Percentiles rank a stretch among this genome's conserved stretches.
Conservation (phyloP, 345 rosid species). For the Cardamine chenopodiifolia region DNA sequence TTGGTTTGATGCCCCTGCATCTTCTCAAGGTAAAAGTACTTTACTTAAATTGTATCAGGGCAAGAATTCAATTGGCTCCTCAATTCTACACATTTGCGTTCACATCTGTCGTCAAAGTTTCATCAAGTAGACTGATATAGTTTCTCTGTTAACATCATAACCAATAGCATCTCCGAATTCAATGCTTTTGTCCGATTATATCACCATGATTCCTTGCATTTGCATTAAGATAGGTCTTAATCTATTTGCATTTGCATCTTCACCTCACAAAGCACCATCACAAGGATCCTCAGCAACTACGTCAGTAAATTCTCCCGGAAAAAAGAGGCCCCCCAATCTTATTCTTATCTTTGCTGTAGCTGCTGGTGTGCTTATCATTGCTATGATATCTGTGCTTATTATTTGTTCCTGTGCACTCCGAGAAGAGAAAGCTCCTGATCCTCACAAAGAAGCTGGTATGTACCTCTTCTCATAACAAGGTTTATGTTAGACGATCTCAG, state of each 20-base stretch:
- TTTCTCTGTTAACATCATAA: background rate
- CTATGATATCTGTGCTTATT: slow-evolving; percentile 58
- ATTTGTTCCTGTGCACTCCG: slow-evolving; percentile 65
- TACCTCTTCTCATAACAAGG: slow-evolving; percentile 36
- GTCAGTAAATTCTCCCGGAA: slow-evolving; percentile 48
- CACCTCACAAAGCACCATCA: slow-evolving; percentile 58
- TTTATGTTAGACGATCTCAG: slow-evolving; percentile 19
- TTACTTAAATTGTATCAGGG: slow-evolving; percentile 11
- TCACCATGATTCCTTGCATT: slow-evolving; percentile 16
- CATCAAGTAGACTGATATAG: slow-evolving; percentile 9
- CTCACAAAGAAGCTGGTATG: slow-evolving; percentile 63
- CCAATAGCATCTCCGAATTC: background rate
- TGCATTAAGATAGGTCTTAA: slow-evolving; percentile 26
- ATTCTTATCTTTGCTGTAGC: slow-evolving; percentile 68
- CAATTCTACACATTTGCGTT: background rate
- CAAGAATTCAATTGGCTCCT: slow-evolving; percentile 4
- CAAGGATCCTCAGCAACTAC: slow-evolving; percentile 52
- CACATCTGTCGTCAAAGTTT: slow-evolving; percentile 3
- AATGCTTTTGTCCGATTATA: background rate
- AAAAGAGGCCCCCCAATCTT: slow-evolving; percentile 60
- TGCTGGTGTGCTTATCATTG: slow-evolving; percentile 60
- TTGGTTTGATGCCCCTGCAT: slow-evolving; percentile 76
- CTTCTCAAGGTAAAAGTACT: slow-evolving; percentile 69
- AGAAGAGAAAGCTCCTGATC: slow-evolving; percentile 54
- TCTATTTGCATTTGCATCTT: slow-evolving; percentile 53